Evolutionary conservation across 352 stramenopile species (phyloP), one percentile per base, ranked within the genome.

Genomic region (Pythium phragmitis): DNA sequence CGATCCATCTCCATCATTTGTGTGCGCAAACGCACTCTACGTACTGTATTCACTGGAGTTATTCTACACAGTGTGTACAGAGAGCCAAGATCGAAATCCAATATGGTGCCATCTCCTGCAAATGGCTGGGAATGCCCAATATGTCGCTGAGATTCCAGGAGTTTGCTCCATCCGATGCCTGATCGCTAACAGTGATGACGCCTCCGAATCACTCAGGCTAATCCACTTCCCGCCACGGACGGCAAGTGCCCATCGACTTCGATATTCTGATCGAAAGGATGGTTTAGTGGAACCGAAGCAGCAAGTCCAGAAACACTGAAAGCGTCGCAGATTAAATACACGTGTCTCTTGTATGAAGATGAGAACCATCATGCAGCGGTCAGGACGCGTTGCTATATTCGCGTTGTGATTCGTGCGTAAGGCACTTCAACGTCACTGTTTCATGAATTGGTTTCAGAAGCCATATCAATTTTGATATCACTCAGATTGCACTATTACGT

Each of bases 401-500:
- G n/a, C n/a, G n/a, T n/a, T n/a, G n/a, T n/a, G n/a, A n/a, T n/a
- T n/a, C n/a, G n/a, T n/a, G n/a, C n/a, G n/a, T 45, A 8, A 36
- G 21, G 21, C 21, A 21, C 21, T 21, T 21, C 52, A 58, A 58
- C 8, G n/a, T 58, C 9, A 4, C 4, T 33, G 21, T 48, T 48
- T 9, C 43, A 45, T 57, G 11, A 47, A 21, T 48, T 58, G 6
- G 23, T 58, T 12, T 46, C 16, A 3, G 37, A 33, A 58, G 52
- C 52, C 52, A 58, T 58, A 58, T 58, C 36, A 47, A 21, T 23
- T 58, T 46, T 26, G 21, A 21, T 21, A 21, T 21, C 21, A 21
- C 21, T 21, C 21, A 21, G 21, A 21, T 21, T 21, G 21, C 21
- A 21, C 21, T 21, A 1, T 21, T 21, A 21, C 14, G 46, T 26